Base-by-base conservation (phyloP, 371 early-diverging fungal genomes). In the Homolaphlyctis polyrhiza region DNA sequence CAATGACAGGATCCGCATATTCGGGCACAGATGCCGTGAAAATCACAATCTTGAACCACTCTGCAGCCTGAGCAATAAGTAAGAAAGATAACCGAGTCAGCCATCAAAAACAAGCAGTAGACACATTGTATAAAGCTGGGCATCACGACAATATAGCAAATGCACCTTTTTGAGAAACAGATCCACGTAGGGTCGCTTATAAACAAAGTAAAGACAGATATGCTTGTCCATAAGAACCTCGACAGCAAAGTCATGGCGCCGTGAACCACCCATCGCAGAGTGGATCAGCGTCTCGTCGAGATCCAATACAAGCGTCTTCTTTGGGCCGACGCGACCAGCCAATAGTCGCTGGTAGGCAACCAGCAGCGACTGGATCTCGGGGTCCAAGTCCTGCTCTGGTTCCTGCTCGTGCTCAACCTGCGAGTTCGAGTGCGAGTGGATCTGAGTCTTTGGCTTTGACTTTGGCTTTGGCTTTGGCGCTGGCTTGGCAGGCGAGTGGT, bases 1-100 rank as follows among this genome's bases (percentile, higher is more conserved):
- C 95, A 54, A 97, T 94, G 35, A 98, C 97, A 18, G 98, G 97
- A 69, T 95, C 93, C 13, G 97, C 99, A 71, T 98, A 98, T 77
- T 97, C 95, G 34, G 94, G 85, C 87, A 97, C 88, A 16, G 93
- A 92, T 2, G 99, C 98, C 0, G 99, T 98, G 78, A 94, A 98
- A 25, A 98, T 89, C n/a, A 96, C 93, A n/a, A 97, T 80, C 62
- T 92, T 89, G 86, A 95, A 98, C 97, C 96, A 96, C 70, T 94
- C 89, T 65, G 87, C 80, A 65, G 95, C 93, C 90, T 90, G 61
- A 29, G 32, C 13, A 13, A n/a, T 16, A 29, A 45, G 34, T 29
- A 43, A 54, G 57, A 39, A 48, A 33, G 27, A n/a, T n/a, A n/a
- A n/a, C n/a, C n/a, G n/a, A 60, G 28, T 32, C 33, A 54, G 52